Evolutionary conservation across 2,329 filamentous ascomycete species (phyloP).

Genomic region (Hypoxylon sp.): DNA sequence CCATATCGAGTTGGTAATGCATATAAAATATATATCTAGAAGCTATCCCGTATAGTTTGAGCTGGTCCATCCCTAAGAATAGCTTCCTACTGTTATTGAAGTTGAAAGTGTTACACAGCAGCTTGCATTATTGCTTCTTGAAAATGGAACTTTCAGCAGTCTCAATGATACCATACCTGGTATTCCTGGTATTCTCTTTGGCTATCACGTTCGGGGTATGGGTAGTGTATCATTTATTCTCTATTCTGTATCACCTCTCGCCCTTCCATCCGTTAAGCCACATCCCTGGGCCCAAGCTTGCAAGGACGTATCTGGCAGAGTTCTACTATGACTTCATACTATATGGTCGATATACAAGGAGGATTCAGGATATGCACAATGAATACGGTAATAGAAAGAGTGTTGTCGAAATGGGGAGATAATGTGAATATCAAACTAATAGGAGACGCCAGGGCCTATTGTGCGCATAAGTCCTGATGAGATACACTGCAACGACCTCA

Average conservation of each 20-base stretch:
- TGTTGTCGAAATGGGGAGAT: background rate
- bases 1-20: background rate
- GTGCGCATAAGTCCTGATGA: conserved; percentile 60
- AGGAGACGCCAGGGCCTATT: conserved; percentile 53
- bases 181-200: background rate
- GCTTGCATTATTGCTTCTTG: background rate
- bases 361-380: conserved; percentile 58
- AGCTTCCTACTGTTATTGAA: background rate
- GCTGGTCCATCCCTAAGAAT: background rate
- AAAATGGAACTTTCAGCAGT: conserved; percentile 5
- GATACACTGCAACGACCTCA: conserved; percentile 57
- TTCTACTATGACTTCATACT: conserved; percentile 58
- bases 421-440: conserved; percentile 7
- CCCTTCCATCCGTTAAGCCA: conserved; percentile 58
- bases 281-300: conserved; percentile 58
- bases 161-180: background rate
- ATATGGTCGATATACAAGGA: conserved; percentile 55
- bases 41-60: background rate
- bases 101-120: background rate
- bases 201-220: conserved; percentile 46
- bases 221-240: conserved; percentile 52
- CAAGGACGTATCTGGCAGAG: conserved; percentile 58
- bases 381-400: conserved; percentile 53
- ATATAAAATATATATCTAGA: background rate
- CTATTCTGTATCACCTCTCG: conserved; percentile 58